Base-by-base conservation (phyloP, 495 filamentous ascomycete species). In the Tuber borchii region DNA sequence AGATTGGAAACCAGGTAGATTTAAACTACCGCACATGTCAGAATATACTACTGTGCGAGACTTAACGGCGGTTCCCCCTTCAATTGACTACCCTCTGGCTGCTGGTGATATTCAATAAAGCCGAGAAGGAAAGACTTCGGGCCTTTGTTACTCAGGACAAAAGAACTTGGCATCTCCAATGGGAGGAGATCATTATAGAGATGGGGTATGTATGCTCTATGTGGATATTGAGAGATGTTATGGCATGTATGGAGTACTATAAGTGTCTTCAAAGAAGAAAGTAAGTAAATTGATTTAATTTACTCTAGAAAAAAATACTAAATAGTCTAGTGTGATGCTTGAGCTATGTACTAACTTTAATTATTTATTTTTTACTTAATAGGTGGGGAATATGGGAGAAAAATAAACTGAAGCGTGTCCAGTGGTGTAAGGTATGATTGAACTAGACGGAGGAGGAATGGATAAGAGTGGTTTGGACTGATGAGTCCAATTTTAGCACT, bases 201-300 rank as follows among this genome's bases (percentile, higher is more conserved):
- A 73, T 80, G 16, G 46, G 73, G 19, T 74, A 78, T 73, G 68
- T 3, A 1, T 78, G 71, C 9, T 71, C 43, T 16, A 31, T 34
- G 10, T 0, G 3, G 12, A 44, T 14, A 0, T 14, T 74, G 7
- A 6, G 71, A 12, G 19, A 74, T 19, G 51, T 68, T n/a, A 73
- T 75, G 71, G 40, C 56, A 46, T 71, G 43, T 22, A 73, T 80
- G 39, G 76, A 73, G 4, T 78, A 76, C 43, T 43, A 78, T 42
- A 78, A 80, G 44, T 10, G 44, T 10, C 3, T 71, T 40, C 44
- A 20, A 0, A 20, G 46, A 2, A 40, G 44, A n/a, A 56, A 56
- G 48, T 56, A 56, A 10, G 3, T n/a, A n/a, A n/a, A 42, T 8
- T 3, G 9, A 42, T 42, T 42, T 7, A 2, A 42, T 42, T 42